These are phyloP conservation scores for Erucastrum elatum DNA, from an alignment of 345 rosid genomes.

Conservation along the genomic window DNA sequence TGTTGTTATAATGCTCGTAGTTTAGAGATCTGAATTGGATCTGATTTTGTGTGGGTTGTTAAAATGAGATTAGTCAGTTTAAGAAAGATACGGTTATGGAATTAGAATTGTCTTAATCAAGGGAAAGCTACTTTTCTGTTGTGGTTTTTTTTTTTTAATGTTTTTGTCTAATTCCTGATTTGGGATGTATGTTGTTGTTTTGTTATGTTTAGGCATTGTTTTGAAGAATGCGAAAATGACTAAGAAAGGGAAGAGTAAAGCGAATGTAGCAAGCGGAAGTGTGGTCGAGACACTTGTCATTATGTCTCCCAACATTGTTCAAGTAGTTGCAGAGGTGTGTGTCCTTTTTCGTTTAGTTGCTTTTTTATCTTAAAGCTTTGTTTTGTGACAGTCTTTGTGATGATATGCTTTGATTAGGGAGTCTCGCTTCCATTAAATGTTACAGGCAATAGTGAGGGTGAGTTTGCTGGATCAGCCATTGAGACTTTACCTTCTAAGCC, in stretches of 20 bases:
- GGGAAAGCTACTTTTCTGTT: background rate
- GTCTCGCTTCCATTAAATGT: conserved; percentile 54
- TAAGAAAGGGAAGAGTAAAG: conserved; percentile 61
- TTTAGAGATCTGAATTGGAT: conserved; percentile 20
- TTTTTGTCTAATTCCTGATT: background rate
- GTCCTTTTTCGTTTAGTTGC: conserved; percentile 13
- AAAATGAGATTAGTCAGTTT: background rate
- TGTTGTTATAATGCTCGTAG: background rate
- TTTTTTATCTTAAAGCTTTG: background rate
- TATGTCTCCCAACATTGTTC: conserved; percentile 67
- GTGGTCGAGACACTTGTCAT: conserved; percentile 72
- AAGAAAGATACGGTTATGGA: background rate
- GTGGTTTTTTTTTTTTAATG: background rate
- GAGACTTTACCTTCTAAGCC: conserved; percentile 36
- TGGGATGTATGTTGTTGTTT: background rate
- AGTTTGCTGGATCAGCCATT: conserved; percentile 46
- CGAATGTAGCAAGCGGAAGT: conserved; percentile 56
- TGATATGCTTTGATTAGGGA: conserved; percentile 46
- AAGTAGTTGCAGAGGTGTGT: conserved; percentile 75
- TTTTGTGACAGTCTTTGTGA: conserved; percentile 24
- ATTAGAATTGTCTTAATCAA: background rate
- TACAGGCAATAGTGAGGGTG: conserved; percentile 43
- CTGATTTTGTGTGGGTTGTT: background rate
- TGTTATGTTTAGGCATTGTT: conserved; percentile 60
- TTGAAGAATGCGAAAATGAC: conserved; percentile 79